phyloP scores from a whole-genome alignment of 192 early-diverging fungal species.

The Coemansia sp. region DNA sequence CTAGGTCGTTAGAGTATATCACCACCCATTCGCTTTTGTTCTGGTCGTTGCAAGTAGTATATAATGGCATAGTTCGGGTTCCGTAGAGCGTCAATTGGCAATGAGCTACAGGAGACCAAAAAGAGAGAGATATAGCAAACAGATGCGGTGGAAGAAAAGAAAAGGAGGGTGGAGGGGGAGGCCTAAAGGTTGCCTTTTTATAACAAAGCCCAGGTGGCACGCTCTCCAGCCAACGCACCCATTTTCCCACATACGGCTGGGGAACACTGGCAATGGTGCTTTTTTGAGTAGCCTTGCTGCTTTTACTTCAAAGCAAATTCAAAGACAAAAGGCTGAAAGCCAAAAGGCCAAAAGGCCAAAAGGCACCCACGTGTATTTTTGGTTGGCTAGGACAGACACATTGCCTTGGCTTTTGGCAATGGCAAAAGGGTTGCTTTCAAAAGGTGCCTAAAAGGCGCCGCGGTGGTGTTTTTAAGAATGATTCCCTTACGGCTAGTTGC shows the following conservation, averaged over 20 bases:
- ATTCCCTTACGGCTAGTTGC: neutral
- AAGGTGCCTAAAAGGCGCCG: neutral
- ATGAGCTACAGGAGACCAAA: too few species aligned
- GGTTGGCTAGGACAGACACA: too few species aligned
- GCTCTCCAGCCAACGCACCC: neutral
- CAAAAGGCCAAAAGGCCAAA: neutral
- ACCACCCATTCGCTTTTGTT: neutral
- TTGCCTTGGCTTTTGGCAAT: neutral
- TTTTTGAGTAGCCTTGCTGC: neutral
- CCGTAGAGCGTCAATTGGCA: too few species aligned
- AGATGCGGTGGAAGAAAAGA: too few species aligned
- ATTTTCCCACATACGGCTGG: neutral
- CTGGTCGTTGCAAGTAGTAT: neutral
- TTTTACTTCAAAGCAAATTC: neutral
- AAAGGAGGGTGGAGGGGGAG: too few species aligned
- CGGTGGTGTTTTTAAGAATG: neutral
- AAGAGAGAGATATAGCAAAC: neutral
- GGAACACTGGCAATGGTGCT: neutral
- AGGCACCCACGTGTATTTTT: too few species aligned
- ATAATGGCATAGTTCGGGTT: neutral
- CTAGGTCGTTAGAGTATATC: neutral
- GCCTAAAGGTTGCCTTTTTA: neutral
- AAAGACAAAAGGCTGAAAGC: neutral
- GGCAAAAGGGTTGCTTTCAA: neutral
- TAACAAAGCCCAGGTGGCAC: neutral